Percentiles rank a stretch among this genome's conserved stretches.
These are phyloP conservation scores for Trichophyton verrucosum DNA, from an alignment of 2,329 filamentous ascomycete species.

Conservation along the genomic window DNA sequence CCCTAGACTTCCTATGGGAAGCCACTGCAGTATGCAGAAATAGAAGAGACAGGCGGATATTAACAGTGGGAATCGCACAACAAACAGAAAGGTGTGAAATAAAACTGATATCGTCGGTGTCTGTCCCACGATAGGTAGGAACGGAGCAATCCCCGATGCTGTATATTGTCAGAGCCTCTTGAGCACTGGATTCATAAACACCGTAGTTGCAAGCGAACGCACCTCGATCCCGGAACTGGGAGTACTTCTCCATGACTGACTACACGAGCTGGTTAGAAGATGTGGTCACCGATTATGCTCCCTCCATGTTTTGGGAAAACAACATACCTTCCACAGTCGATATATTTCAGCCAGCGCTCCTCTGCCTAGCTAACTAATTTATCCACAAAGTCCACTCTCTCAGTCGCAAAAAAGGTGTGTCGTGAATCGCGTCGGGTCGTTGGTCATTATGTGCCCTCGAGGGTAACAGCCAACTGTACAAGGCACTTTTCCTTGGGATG, in stretches of 20 bases:
- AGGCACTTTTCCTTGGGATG: not conserved
- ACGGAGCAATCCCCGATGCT: conserved; percentile 95
- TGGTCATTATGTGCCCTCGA: not conserved
- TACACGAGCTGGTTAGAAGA: not conserved
- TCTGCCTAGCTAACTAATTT: not conserved
- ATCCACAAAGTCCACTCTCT: not conserved
- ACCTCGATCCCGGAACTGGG: conserved; percentile 85
- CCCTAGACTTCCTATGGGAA: conserved; percentile 55
- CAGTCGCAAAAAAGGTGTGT: not conserved
- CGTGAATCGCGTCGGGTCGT: not conserved
- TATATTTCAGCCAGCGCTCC: not conserved
- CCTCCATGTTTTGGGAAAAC: not conserved
- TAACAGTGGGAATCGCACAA: conserved; percentile 68
- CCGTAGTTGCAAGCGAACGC: conserved; percentile 5
- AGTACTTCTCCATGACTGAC: conserved; percentile 82
- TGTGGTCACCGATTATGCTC: not conserved
- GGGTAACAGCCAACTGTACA: too few relatives aligned
- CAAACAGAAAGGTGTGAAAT: conserved; percentile 60
- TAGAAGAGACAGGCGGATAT: conserved; percentile 55
- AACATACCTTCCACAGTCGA: not conserved
- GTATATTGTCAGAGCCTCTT: conserved; percentile 14
- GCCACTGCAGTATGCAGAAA: conserved; percentile 70
- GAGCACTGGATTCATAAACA: not conserved
- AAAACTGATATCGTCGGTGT: conserved; percentile 51
- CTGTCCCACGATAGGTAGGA: conserved; percentile 66